A percentile compares a stretch with the other conserved stretches of the same genome.
These are phyloP conservation scores for Diaporthe humulicola DNA, from an alignment of 2,329 filamentous ascomycete species.

Conservation along the genomic window DNA sequence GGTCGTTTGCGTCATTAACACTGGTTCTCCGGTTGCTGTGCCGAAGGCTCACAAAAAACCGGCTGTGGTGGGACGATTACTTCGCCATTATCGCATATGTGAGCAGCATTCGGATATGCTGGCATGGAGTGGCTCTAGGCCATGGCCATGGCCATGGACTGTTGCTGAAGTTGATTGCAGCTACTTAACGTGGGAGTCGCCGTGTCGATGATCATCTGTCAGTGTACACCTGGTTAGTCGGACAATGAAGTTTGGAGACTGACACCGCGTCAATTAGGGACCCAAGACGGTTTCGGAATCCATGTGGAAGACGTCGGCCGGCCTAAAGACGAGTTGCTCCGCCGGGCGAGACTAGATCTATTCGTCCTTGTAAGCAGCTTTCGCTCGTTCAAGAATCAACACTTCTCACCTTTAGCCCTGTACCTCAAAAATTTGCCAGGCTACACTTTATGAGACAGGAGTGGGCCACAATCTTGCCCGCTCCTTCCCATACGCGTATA, in stretches of 20 bases:
- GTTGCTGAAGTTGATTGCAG: background rate
- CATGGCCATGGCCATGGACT: background rate
- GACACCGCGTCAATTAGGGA: background rate
- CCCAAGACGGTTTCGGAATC: slow-evolving; percentile 2
- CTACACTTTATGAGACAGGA: too few relatives aligned
- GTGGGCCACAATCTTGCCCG: too few relatives aligned
- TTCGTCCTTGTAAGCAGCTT: too few relatives aligned
- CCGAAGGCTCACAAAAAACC: slow-evolving; percentile 4
- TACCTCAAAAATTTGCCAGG: too few relatives aligned
- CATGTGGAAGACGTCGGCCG: background rate
- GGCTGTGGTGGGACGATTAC: slow-evolving; percentile 23
- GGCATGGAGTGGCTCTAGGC: background rate
- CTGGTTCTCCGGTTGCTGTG: background rate
- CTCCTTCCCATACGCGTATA: too few relatives aligned
- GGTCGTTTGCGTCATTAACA: slow-evolving; percentile 17
- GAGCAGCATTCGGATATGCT: background rate
- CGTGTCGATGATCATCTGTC: slow-evolving; percentile 7
- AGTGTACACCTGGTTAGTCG: too few relatives aligned
- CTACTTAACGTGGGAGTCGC: background rate
- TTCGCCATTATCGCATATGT: slow-evolving; percentile 17
- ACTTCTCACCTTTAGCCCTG: too few relatives aligned
- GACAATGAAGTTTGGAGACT: too few relatives aligned
- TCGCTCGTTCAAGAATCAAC: too few relatives aligned
- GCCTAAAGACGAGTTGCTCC: background rate
- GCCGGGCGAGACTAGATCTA: background rate